A percentile compares a stretch with the other conserved stretches of the same genome.
Conservation (phyloP, 139 green algal species). For the Auxenochlorella pyrenoidosa region DNA sequence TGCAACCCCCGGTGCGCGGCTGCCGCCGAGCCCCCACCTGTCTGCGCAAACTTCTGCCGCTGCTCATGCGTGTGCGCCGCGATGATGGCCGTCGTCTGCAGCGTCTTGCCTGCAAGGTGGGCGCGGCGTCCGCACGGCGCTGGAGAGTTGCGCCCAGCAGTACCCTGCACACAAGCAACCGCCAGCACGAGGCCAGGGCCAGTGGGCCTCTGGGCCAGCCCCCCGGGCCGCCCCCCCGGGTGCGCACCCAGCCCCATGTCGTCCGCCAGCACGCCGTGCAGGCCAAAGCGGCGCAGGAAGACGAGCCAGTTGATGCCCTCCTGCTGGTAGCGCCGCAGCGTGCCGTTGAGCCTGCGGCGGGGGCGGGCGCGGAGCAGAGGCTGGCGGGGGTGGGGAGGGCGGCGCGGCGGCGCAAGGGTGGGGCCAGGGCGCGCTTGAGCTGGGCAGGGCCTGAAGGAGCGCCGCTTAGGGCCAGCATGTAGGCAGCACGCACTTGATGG, state of each 20-base stretch:
- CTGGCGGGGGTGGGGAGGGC: constrained; percentile 14
- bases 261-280: constrained; percentile 96
- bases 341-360: constrained; percentile 47
- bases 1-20: too few species aligned
- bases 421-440: too few species aligned
- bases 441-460: too few species aligned
- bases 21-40: not conserved
- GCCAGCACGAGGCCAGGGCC: too few species aligned
- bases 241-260: constrained; percentile 95
- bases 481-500: constrained; percentile 27
- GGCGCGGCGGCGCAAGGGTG: too few species aligned
- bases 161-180: too few species aligned
- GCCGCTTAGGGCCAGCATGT: too few species aligned
- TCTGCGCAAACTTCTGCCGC: constrained; percentile 7
- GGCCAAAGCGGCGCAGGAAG: constrained; percentile 93
- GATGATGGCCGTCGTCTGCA: constrained; percentile 85
- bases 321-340: constrained; percentile 73
- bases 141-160: too few species aligned
- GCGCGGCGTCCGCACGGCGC: too few species aligned
- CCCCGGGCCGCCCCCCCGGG: too few species aligned
- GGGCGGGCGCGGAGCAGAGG: not conserved
- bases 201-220: too few species aligned
- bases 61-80: constrained; percentile 53
- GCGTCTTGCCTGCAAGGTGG: constrained; percentile 66
- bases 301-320: constrained; percentile 98